Evolutionary conservation across 2,329 filamentous ascomycete genomes (phyloP).

Genomic region (Apiospora rasikravindrae): DNA sequence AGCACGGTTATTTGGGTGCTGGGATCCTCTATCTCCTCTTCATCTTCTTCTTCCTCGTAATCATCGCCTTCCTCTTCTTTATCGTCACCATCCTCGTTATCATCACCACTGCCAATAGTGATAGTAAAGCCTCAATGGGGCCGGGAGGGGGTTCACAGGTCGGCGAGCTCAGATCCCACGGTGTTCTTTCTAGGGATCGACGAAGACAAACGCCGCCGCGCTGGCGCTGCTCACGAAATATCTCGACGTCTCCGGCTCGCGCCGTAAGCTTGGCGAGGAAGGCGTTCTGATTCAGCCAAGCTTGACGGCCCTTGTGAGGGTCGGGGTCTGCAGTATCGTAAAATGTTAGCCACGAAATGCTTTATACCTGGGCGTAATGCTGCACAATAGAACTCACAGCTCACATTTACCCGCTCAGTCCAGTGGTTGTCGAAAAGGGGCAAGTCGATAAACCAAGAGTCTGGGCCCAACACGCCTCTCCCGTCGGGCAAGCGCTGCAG

Average conservation of each 20-base stretch:
- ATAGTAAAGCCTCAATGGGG: background rate
- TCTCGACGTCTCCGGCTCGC: background rate
- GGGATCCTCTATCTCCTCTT: background rate
- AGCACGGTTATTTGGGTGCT: background rate
- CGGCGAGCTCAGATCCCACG: background rate
- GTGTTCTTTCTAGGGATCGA: background rate
- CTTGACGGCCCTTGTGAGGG: background rate
- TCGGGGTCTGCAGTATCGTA: background rate
- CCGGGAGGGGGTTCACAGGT: background rate
- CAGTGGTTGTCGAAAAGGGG: background rate
- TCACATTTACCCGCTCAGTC: background rate
- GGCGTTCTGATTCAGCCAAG: background rate
- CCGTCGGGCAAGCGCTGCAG: background rate
- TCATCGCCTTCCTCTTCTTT: background rate
- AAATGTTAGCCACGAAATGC: too few relatives aligned
- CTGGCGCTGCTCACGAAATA: background rate
- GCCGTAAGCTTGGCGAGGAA: background rate
- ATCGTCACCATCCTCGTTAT: background rate
- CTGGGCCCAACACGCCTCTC: background rate
- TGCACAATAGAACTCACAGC: background rate
- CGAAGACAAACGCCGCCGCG: background rate
- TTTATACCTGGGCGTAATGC: too few relatives aligned
- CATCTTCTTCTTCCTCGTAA: background rate
- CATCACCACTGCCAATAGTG: background rate
- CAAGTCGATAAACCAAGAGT: background rate